These are phyloP conservation scores for Cystobasidium tubakii DNA, from an alignment of 768 basidiomycete species.

Conservation along the genomic window DNA sequence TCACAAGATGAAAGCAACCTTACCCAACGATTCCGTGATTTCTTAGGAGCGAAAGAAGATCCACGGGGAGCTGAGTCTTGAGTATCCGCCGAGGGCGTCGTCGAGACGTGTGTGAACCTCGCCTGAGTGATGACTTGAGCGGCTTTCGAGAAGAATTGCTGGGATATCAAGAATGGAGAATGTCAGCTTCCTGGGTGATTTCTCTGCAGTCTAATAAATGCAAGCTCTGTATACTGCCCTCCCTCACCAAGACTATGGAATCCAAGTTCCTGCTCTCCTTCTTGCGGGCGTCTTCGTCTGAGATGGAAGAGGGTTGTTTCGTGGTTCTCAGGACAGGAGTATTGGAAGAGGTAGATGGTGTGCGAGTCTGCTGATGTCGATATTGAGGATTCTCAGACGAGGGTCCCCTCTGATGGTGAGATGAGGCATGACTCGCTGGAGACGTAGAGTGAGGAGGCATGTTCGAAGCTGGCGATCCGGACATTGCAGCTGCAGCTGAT, in stretches of 20 bases:
- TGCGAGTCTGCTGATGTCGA: neutral
- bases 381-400: neutral
- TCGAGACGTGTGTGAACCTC: conserved; percentile 36
- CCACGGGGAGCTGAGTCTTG: neutral
- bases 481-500: neutral
- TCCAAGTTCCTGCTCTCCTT: conserved; percentile 34
- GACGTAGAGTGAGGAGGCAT: neutral
- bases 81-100: neutral
- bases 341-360: neutral
- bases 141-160: conserved; percentile 46
- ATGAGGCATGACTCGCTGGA: neutral
- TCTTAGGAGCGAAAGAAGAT: neutral
- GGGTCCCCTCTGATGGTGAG: neutral
- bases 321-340: neutral
- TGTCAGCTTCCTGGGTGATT: too few relatives aligned
- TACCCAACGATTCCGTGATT: conserved; percentile 43
- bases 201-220: too few relatives aligned
- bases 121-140: conserved; percentile 42
- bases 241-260: conserved; percentile 28
- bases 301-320: neutral
- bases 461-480: neutral
- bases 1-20: neutral
- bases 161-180: neutral
- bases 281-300: conserved; percentile 20
- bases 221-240: too few relatives aligned